phyloP scores from a whole-genome alignment of 2,329 filamentous ascomycete species.

The Talaromyces piceae region DNA sequence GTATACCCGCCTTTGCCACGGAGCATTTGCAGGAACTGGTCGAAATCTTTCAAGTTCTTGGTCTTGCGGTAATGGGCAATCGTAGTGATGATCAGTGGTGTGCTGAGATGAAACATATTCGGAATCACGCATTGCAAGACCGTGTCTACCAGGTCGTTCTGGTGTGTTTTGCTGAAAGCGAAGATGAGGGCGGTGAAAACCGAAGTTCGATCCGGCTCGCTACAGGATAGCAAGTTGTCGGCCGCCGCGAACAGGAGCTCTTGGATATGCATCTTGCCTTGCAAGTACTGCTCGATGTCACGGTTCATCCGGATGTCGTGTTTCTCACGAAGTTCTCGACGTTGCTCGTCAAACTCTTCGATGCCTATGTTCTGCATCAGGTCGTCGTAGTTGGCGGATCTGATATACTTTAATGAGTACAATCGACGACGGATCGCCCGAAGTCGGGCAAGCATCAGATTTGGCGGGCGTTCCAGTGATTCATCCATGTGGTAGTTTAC shows the following conservation, averaged over 20 bases:
- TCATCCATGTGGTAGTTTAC: constrained; percentile 26
- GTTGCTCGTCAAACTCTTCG: constrained; percentile 16
- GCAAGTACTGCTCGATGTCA: constrained; percentile 23
- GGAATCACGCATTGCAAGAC: constrained; percentile 31
- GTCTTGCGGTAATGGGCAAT: constrained; percentile 33
- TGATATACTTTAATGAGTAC: constrained; percentile 20
- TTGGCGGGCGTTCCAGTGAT: constrained; percentile 22
- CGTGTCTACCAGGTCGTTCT: constrained; percentile 34
- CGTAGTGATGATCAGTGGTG: constrained; percentile 30
- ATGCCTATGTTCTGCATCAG: constrained; percentile 16
- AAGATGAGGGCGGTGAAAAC: constrained; percentile 28
- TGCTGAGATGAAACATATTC: constrained; percentile 28
- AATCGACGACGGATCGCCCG: constrained; percentile 26
- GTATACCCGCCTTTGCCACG: constrained; percentile 26
- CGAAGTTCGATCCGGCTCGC: constrained; percentile 29
- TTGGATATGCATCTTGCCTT: constrained; percentile 24
- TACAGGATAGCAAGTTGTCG: constrained; percentile 26
- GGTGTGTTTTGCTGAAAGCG: constrained; percentile 30
- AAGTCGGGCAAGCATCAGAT: constrained; percentile 28
- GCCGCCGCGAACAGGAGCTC: constrained; percentile 30
- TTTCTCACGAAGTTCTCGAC: constrained; percentile 13
- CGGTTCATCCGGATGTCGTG: constrained; percentile 24
- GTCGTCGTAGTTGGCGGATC: constrained; percentile 23
- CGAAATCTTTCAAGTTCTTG: constrained; percentile 35
- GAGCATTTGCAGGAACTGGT: constrained; percentile 32